A percentile compares a stretch with the other conserved stretches of the same genome.
Conservation (phyloP, 78 protist species). For the Dictyostelium discoideum region dicty_2.7 NC_007089.4:3950001-3950500, state of each 20-base stretch:
- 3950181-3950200: not conserved
- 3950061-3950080: not conserved
- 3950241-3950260: not conserved
- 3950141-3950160: not conserved
- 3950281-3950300: not conserved
- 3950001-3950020: not conserved
- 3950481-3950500: not conserved
- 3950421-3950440: too few relatives aligned
- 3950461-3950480: too few relatives aligned
- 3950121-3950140: not conserved
- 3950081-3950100: not conserved
- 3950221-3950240: not conserved
- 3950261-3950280: not conserved
- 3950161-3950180: not conserved
- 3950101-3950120: not conserved
- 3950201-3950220: not conserved
- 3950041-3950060: not conserved
- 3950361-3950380: not conserved
- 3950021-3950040: not conserved
- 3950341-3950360: not conserved
- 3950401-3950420: not conserved
- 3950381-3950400: not conserved
- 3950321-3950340: not conserved
- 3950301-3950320: not conserved
- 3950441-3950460: not conserved